These are phyloP conservation scores for Phialophora macrospora DNA, from an alignment of 2,329 filamentous ascomycete species.

Conservation along the genomic window DNA sequence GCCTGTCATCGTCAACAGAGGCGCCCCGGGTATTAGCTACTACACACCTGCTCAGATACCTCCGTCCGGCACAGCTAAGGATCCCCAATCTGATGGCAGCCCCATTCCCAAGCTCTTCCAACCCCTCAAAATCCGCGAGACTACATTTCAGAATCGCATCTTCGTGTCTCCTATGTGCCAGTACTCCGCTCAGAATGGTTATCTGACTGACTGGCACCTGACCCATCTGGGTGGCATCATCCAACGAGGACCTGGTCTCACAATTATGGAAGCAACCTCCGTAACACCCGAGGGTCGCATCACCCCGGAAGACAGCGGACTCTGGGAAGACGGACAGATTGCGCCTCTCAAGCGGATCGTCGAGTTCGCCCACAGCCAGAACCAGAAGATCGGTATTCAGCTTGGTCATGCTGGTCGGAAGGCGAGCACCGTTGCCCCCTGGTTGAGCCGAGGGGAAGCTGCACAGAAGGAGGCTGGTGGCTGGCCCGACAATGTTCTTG, in stretches of 20 bases:
- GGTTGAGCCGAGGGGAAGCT: constrained; percentile 62
- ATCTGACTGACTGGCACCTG: constrained; percentile 79
- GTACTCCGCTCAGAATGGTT: constrained; percentile 70
- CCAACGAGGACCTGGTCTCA: constrained; percentile 72
- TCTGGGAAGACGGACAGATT: constrained; percentile 86
- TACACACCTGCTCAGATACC: constrained; percentile 57
- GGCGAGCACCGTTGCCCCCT: constrained; percentile 65
- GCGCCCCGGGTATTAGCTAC: constrained; percentile 52
- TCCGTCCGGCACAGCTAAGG: constrained; percentile 51
- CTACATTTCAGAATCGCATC: constrained; percentile 71
- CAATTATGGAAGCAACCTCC: constrained; percentile 77
- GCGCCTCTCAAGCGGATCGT: constrained; percentile 48
- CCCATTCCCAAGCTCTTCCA: constrained; percentile 58
- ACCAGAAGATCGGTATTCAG: constrained; percentile 75
- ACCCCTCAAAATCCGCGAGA: constrained; percentile 48
- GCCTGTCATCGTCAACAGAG: constrained; percentile 45
- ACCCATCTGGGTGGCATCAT: constrained; percentile 81
- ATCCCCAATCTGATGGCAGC: constrained; percentile 54
- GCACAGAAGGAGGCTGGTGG: constrained; percentile 62
- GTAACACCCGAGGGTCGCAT: constrained; percentile 80
- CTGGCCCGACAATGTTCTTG: constrained; percentile 60
- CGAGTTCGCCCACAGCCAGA: constrained; percentile 56
- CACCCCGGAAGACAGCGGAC: constrained; percentile 75
- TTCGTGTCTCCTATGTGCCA: constrained; percentile 69
- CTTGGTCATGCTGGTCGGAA: constrained; percentile 77